Percentiles rank a stretch among this genome's conserved stretches.
These are phyloP conservation scores for Apodospora peruviana DNA, from an alignment of 495 filamentous ascomycete genomes.

Conservation along the genomic window DNA sequence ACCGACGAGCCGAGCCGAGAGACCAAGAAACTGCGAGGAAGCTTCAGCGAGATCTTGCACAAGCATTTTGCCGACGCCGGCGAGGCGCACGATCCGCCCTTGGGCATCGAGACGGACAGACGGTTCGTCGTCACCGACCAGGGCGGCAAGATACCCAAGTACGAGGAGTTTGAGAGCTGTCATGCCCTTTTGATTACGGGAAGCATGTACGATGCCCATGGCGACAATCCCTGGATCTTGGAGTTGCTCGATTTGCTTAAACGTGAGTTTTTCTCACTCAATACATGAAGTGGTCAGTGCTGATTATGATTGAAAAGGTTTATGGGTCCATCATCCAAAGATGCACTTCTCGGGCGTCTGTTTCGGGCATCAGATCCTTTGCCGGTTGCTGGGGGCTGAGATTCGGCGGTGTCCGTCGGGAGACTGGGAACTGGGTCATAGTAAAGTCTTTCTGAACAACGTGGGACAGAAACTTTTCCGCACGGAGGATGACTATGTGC, in stretches of 20 bases:
- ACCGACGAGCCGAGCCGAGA: constrained; percentile 25
- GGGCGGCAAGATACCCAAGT: constrained; percentile 19
- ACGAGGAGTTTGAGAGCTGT: constrained; percentile 15
- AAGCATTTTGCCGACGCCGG: constrained; percentile 23
- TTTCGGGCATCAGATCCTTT: constrained; percentile 83
- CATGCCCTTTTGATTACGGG: constrained; percentile 72
- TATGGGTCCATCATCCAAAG: constrained; percentile 32
- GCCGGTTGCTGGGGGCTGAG: constrained; percentile 61
- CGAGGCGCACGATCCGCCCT: constrained; percentile 20
- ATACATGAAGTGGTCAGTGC: background rate
- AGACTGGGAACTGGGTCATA: constrained; percentile 76
- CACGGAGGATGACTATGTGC: constrained; percentile 40
- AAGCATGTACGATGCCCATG: constrained; percentile 46
- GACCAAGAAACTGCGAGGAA: constrained; percentile 14
- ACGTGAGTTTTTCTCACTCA: constrained; percentile 3
- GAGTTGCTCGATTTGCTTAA: constrained; percentile 20
- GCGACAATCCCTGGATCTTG: constrained; percentile 67
- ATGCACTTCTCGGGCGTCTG: constrained; percentile 67
- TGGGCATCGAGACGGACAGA: constrained; percentile 21
- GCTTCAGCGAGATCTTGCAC: constrained; percentile 25
- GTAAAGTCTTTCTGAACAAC: constrained; percentile 57
- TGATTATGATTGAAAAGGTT: constrained; percentile 5
- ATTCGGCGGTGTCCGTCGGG: constrained; percentile 50
- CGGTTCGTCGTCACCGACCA: constrained; percentile 23
- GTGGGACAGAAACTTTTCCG: constrained; percentile 69